A percentile compares a stretch with the other conserved stretches of the same genome.
These are phyloP conservation scores for Arthroderma sp. DNA, from an alignment of 2,329 filamentous ascomycete genomes.

Conservation along the genomic window DNA sequence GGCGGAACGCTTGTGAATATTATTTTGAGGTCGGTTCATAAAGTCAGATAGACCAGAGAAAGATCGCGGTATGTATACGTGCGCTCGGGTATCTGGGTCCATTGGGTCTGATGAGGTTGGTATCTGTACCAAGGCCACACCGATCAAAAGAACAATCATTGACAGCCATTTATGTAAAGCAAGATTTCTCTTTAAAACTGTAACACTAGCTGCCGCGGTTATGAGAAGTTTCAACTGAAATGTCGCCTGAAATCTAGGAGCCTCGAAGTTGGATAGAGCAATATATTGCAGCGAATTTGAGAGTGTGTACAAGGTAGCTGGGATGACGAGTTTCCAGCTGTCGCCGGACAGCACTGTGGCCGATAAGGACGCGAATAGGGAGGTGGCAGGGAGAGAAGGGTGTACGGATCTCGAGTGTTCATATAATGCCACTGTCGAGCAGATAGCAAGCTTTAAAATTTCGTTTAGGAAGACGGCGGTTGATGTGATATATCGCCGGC, in stretches of 20 bases:
- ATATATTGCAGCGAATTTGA: constrained; percentile 93
- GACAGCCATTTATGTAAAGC: constrained; percentile 66
- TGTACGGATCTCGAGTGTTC: constrained; percentile 68
- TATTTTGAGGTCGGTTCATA: constrained; percentile 23
- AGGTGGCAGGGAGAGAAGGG: constrained; percentile 64
- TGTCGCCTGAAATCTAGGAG: constrained; percentile 83
- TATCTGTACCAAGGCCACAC: constrained; percentile 74
- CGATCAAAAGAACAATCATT: constrained; percentile 63
- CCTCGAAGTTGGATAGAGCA: constrained; percentile 78
- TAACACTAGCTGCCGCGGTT: constrained; percentile 74
- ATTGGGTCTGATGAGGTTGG: constrained; percentile 37
- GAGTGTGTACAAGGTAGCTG: constrained; percentile 74
- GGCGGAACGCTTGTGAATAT: constrained; percentile 57
- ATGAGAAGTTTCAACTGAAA: constrained; percentile 92
- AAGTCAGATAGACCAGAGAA: constrained; percentile 59
- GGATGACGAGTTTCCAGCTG: constrained; percentile 88
- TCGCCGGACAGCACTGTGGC: constrained; percentile 75
- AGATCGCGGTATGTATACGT: constrained; percentile 61
- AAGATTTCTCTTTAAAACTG: constrained; percentile 59
- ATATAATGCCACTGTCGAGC: constrained; percentile 74
- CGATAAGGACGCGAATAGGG: constrained; percentile 67
- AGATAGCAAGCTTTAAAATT: constrained; percentile 76
- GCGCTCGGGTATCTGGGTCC: constrained; percentile 44
- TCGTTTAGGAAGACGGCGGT: constrained; percentile 92
- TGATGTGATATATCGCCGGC: constrained; percentile 82